Conservation (phyloP, 441 rosid genomes). For the Aquilaria agallochum region DNA sequence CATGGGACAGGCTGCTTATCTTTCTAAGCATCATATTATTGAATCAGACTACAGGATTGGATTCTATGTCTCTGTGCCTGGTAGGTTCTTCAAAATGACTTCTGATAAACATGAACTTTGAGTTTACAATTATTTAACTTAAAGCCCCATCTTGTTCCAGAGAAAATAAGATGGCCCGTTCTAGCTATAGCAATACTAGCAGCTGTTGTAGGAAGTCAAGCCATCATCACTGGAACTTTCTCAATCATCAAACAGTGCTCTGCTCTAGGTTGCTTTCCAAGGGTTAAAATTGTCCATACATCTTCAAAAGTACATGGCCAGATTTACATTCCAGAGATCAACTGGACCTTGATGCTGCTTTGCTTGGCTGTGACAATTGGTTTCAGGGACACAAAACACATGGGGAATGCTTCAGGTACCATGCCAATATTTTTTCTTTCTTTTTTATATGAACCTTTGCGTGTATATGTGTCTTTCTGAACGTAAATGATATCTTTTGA, state of each 20-base stretch:
- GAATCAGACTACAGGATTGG: conserved; percentile 58
- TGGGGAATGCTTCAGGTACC: conserved; percentile 69
- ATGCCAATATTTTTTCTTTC: not conserved
- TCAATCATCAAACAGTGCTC: conserved; percentile 73
- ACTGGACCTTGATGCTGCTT: conserved; percentile 69
- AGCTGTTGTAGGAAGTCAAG: conserved; percentile 75
- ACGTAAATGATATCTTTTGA: no score
- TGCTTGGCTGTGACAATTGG: conserved; percentile 69
- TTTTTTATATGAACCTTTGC: not conserved
- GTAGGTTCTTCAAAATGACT: conserved; percentile 26
- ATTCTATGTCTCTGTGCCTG: conserved; percentile 78
- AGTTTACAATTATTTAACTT: conserved; percentile 2
- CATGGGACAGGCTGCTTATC: conserved; percentile 93
- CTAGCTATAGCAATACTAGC: conserved; percentile 62
- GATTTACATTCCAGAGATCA: conserved; percentile 72
- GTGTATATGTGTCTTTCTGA: no score
- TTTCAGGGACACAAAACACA: conserved; percentile 58
- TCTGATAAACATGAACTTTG: not conserved
- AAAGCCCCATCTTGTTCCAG: conserved; percentile 25
- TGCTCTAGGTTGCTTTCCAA: conserved; percentile 65
- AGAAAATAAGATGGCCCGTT: conserved; percentile 63
- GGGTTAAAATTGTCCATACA: conserved; percentile 64
- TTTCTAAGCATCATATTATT: conserved; percentile 57
- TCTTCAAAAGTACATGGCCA: conserved; percentile 63
- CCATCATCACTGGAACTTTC: conserved; percentile 71